These are phyloP conservation scores for Entrophospora sp. DNA, from an alignment of 192 early-diverging fungal species.

Conservation along the genomic window DNA sequence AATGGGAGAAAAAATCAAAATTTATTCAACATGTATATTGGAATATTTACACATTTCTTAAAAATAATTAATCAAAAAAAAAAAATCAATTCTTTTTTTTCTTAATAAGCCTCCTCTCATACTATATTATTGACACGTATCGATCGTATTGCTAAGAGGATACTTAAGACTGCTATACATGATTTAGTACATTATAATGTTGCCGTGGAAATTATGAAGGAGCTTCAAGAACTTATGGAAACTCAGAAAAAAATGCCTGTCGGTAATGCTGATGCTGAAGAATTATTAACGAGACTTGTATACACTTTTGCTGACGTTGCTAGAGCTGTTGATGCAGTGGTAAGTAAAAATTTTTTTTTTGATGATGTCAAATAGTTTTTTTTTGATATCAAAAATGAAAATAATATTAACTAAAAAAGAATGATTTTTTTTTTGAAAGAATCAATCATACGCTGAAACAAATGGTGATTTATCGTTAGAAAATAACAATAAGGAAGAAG, in stretches of 20 bases:
- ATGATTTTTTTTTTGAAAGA: too few species aligned
- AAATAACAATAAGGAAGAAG: background rate
- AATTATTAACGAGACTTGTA: slow-evolving; percentile 45
- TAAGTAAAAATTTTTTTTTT: too few species aligned
- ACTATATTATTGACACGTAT: slow-evolving; percentile 39
- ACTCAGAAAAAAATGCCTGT: slow-evolving; percentile 42
- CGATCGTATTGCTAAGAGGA: slow-evolving; percentile 39
- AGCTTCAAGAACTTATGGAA: slow-evolving; percentile 46
- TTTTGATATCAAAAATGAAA: too few species aligned
- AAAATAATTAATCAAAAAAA: too few species aligned
- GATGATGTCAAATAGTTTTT: too few species aligned
- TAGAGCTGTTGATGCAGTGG: slow-evolving; percentile 48
- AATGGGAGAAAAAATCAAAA: too few species aligned
- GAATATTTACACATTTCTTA: too few species aligned
- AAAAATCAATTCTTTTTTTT: background rate
- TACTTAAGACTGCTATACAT: slow-evolving; percentile 41
- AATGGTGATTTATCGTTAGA: background rate
- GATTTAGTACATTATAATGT: slow-evolving; percentile 33
- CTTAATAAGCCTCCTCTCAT: slow-evolving; percentile 32
- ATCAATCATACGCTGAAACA: background rate
- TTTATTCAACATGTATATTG: too few species aligned
- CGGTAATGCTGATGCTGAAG: slow-evolving; percentile 50
- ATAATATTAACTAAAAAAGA: too few species aligned
- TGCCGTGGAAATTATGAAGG: slow-evolving; percentile 50
- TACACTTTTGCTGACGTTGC: slow-evolving; percentile 51